Base-by-base conservation (phyloP, 805 yeast genomes). In the Nakazawaea holstii region DNA sequence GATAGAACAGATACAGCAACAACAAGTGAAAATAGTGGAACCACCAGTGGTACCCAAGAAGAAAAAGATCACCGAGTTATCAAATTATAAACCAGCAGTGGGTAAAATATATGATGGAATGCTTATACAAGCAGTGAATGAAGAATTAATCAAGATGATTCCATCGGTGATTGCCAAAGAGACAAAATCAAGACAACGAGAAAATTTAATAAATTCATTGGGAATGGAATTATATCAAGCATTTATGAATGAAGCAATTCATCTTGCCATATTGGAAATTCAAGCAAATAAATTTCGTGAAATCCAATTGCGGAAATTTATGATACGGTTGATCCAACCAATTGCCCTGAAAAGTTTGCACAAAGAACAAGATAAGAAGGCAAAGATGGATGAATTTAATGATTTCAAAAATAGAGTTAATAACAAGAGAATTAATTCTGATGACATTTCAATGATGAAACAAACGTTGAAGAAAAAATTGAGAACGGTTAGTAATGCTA, bases 201-300 rank as follows among this genome's bases (percentile, higher is more conserved):
- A 32, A 14, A 29, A 49, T 8, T 45, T 70, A 1, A 59, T 80
- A 2, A 59, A 69, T 0, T 49, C 62, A 0, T 62, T 83, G n/a
- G 58, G 82, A 1, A 55, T 61, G 1, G 86, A 80, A 36, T 59
- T 87, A 1, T 84, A 68, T 52, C 57, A 61, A 14, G 87, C 91
- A 0, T 82, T 86, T 54, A 56, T 87, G 37, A 71, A 76, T 39
- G 91, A 85, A 53, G 68, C 75, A 35, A 58, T 77, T 0, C 79
- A 71, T 55, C 60, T 74, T 35, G 59, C 65, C 3, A 61, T 68
- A 0, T 55, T 74, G 37, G 74, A 74, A 28, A 58, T 67, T 2
- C 61, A 65, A 39, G 85, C 94, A 0, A 73, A 67, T n/a, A 30
- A 51, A 1, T 59, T 69, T 38, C 59, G 73, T 39, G 53, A 64